phyloP scores from a whole-genome alignment of 805 yeast genomes.

The Metschnikowia continentalis region DNA sequence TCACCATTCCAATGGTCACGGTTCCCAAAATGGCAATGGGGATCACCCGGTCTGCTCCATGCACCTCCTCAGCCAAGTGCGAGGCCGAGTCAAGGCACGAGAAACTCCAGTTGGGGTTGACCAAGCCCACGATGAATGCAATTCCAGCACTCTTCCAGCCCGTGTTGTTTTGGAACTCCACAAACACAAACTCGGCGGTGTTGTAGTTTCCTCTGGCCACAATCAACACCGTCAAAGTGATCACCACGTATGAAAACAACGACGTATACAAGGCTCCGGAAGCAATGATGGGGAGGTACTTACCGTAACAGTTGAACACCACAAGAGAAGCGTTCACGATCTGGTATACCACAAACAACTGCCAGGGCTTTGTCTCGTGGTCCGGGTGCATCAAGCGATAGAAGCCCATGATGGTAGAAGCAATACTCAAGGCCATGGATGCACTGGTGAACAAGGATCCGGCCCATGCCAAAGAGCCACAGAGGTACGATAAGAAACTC shows the following conservation, averaged over 20 bases:
- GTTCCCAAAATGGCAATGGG: constrained; percentile 40
- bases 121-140: constrained; percentile 21
- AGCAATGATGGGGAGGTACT: constrained; percentile 32
- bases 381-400: constrained; percentile 34
- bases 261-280: constrained; percentile 33
- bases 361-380: constrained; percentile 32
- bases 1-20: constrained; percentile 37
- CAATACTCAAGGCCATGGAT: constrained; percentile 35
- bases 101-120: constrained; percentile 27
- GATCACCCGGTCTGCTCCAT: constrained; percentile 34
- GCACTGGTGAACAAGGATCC: constrained; percentile 40
- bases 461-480: constrained; percentile 42
- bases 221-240: constrained; percentile 36
- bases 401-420: constrained; percentile 34
- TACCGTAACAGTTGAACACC: constrained; percentile 36
- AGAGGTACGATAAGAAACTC: constrained; percentile 34
- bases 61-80: constrained; percentile 41
- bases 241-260: constrained; percentile 30
- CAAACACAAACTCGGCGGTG: constrained; percentile 27
- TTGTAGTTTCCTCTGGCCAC: constrained; percentile 34
- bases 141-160: constrained; percentile 20
- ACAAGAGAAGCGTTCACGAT: constrained; percentile 29
- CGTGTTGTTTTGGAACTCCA: constrained; percentile 23
- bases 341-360: constrained; percentile 35
- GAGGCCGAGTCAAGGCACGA: constrained; percentile 40